Base-by-base conservation (phyloP, 2,329 filamentous ascomycete species). In the Fusarium oxysporum region DNA sequence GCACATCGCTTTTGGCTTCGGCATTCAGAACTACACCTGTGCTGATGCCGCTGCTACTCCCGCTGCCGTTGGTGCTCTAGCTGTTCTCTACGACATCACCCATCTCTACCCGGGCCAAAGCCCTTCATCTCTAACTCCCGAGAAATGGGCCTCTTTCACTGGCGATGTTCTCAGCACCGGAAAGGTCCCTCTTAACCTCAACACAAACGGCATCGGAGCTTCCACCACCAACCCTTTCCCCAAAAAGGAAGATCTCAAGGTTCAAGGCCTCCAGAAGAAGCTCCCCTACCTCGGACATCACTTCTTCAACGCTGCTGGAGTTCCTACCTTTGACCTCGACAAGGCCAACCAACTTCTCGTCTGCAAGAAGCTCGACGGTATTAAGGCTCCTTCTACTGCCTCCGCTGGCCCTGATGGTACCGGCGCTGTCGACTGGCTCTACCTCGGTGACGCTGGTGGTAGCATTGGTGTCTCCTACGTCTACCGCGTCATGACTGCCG, bases 11-110 rank as follows among this genome's bases (percentile, higher is more conserved):
- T 81, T 92, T 45, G 91, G 90, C 73, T 87, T 91, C 74, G 91
- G 91, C 64, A 87, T 91, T 76, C 91, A 92, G 77, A 92, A 92
- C 86, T 92, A 92, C 84, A 91, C 88, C 41, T 92, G 91, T 81
- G 71, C 73, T n/a, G 66, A 77, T 6, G 78, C 80, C 5, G 80
- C 78, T 21, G 79, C 81, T 14, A 72, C 76, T 0, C 82, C 85
- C 35, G 75, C 76, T 10, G 80, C 85, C n/a, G 79, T 82, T 25
- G 89, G 90, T 50, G 90, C 90, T 51, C 82, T 90, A 30, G 90
- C 90, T 68, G 86, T 87, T 60, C 86, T 91, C 67, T 90, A 89
- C 85, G 89, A 91, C 75, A 82, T 86, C 72, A 86, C 85, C 17
- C 37, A 71, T 8, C 81, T 90, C n/a, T 89, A 87, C 79, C 88